phyloP scores from a whole-genome alignment of 176 grass and related monocot species.

The Aechmea fasciata region DNA sequence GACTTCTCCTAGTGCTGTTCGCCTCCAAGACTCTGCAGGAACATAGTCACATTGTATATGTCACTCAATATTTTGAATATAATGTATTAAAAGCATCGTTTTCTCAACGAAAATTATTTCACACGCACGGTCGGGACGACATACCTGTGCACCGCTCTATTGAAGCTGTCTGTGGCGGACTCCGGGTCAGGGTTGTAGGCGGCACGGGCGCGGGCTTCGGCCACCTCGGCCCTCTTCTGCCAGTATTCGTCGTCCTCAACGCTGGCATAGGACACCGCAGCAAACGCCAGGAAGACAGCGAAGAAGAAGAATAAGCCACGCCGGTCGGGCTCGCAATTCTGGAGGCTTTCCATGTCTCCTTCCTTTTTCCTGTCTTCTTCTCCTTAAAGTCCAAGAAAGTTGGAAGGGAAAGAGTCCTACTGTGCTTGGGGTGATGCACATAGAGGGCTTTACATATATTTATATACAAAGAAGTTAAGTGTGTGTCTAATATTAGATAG shows the following conservation, averaged over 20 bases:
- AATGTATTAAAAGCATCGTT: no score
- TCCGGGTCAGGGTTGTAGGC: conserved; percentile 36
- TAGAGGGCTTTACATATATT: not conserved
- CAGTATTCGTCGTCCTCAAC: conserved; percentile 42
- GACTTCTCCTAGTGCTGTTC: conserved; percentile 21
- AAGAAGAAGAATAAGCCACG: conserved; percentile 9
- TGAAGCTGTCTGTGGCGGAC: conserved; percentile 32
- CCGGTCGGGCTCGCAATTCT: not conserved
- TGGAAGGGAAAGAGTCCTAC: not conserved
- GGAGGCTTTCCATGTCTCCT: not conserved
- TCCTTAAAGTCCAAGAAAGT: not conserved
- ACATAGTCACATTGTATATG: not conserved
- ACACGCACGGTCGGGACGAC: not conserved
- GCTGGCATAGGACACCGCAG: not conserved
- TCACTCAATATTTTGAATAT: not conserved
- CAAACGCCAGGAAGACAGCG: conserved; percentile 11
- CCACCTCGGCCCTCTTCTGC: conserved; percentile 29
- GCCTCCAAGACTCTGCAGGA: conserved; percentile 2
- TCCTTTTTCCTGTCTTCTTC: not conserved
- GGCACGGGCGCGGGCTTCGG: conserved; percentile 14
- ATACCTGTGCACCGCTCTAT: conserved; percentile 31
- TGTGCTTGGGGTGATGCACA: not conserved
- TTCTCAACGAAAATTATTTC: not conserved
- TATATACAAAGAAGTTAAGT: not conserved
- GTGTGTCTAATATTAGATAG: not conserved